Base-by-base conservation (phyloP, 208 protist species). In the Acanthamoeba castellanii region DNA sequence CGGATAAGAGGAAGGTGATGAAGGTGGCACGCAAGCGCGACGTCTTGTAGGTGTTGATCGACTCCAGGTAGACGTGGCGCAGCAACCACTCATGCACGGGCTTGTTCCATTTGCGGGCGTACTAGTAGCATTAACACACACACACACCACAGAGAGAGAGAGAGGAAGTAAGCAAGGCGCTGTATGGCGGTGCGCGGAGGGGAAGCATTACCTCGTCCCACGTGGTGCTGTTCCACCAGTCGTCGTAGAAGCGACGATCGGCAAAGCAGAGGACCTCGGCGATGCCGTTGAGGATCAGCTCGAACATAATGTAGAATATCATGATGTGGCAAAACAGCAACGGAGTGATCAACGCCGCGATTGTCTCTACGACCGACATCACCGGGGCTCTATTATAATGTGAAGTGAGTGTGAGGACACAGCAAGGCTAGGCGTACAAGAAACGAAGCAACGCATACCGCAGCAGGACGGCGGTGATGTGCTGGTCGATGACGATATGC, bases 71-170 rank as follows among this genome's bases (percentile, higher is more conserved):
- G 6, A 96, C 93, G 76, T 97, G 96, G 18, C 96, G 57, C 32
- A 97, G 59, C 88, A 97, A 59, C 94, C 95, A 97, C 37, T 97
- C 93, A 37, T 97, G 96, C 72, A 97, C 96, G 16, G 96, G 96
- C 59, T 89, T 91, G 94, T 97, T 97, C 96, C 96, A 97, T 76
- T 95, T 97, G 66, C 94, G 95, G 61, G 94, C 94, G 97, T 94
- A 94, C 84, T 82, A 11, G 82, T 93, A 25, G 76, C 84, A n/a
- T 55, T 64, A 34, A 18, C 22, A 45, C 2, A 66, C 22, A 37
- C 34, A 20, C n/a, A 34, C 7, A 70, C 8, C 20, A n/a, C 0
- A n/a, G 22, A 66, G 20, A n/a, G 59, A 30, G 20, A 59, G 55
- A 14, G 55, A 59, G 55, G 0, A 59, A 22, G 55, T 20, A 11